Evolutionary conservation across 768 basidiomycete genomes (phyloP).

Genomic region (Gymnopilus junonius): DNA sequence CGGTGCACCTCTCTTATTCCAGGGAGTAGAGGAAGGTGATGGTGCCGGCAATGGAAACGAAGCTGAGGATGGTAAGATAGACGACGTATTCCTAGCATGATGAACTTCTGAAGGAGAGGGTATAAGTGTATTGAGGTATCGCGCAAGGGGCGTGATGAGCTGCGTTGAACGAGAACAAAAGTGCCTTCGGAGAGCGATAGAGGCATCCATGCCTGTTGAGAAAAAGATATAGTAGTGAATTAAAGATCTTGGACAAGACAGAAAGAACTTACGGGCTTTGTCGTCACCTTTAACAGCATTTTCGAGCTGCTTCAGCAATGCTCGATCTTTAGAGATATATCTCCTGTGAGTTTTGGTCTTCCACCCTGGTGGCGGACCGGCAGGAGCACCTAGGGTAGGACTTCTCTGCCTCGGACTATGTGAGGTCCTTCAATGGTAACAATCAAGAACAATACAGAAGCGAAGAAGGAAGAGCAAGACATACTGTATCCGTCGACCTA

Average conservation of each 20-base stretch:
- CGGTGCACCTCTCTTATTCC: background rate
- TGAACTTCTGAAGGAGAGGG: slow-evolving; percentile 65
- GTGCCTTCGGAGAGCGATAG: slow-evolving; percentile 72
- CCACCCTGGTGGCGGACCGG: slow-evolving; percentile 75
- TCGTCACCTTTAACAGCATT: slow-evolving; percentile 54
- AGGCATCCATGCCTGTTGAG: slow-evolving; percentile 61
- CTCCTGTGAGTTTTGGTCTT: slow-evolving; percentile 79
- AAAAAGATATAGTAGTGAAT: too few relatives aligned
- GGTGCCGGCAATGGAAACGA: slow-evolving; percentile 5
- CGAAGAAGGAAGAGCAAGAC: slow-evolving; percentile 20
- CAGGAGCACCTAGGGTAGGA: slow-evolving; percentile 31
- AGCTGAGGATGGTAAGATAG: background rate
- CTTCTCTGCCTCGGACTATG: slow-evolving; percentile 25
- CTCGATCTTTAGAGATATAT: slow-evolving; percentile 83
- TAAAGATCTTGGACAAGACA: background rate
- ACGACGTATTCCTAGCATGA: slow-evolving; percentile 30
- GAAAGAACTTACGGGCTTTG: slow-evolving; percentile 51
- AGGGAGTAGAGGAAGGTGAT: background rate
- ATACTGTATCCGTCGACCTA: slow-evolving; percentile 57
- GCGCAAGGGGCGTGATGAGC: slow-evolving; percentile 85
- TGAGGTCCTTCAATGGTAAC: background rate
- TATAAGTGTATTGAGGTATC: slow-evolving; percentile 89
- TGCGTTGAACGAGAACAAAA: slow-evolving; percentile 86
- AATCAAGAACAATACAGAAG: background rate
- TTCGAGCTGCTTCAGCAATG: slow-evolving; percentile 75